Evolutionary conservation across 495 filamentous ascomycete species (phyloP), one percentile per base, ranked within the genome.

Genomic region (Podospora fimiseda): DNA sequence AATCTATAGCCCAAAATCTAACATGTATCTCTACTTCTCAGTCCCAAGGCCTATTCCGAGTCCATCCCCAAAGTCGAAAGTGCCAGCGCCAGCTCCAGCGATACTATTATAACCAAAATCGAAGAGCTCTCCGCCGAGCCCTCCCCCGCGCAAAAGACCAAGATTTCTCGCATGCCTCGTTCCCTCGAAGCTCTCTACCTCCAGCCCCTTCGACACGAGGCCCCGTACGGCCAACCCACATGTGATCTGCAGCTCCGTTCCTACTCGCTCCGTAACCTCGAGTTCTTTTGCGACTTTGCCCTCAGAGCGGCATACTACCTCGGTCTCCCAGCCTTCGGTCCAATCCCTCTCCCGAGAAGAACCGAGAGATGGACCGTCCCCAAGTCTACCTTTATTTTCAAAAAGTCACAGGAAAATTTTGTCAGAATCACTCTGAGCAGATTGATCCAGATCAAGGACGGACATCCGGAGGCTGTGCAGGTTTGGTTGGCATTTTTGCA

Each of bases 321-420:
- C 15, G 80, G 85, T 42, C 83, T 98, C 42, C 87, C 90, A 18
- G 90, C 91, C 13, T 85, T 76, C 37, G 93, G 93, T 0, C 90
- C 93, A 19, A 76, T 95, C 3, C 90, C 93, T n/a, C 75, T 98
- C 30, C 93, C 93, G 3, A 80, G 85, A 49, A 88, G 89, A 40
- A 83, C 79, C 15, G 85, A 97, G 71, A 79, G 90, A 52, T 98
- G 94, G 94, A 97, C 93, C 45, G 91, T 98, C 11, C 92, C 91
- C 21, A 81, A 80, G 63, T 83, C 80, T 58, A 86, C 86, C 66
- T 98, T 98, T 75, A 84, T 96, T 51, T 84, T 87, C 77, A 98
- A 98, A 74, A 98, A 97, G 74, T 86, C 81, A 52, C 90, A 98
- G 70, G 94, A 98, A 73, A 98, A 98, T 66, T 98, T 92, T 63